Conservation (phyloP, 768 basidiomycete species). For the Lactifluus echinatus region DNA sequence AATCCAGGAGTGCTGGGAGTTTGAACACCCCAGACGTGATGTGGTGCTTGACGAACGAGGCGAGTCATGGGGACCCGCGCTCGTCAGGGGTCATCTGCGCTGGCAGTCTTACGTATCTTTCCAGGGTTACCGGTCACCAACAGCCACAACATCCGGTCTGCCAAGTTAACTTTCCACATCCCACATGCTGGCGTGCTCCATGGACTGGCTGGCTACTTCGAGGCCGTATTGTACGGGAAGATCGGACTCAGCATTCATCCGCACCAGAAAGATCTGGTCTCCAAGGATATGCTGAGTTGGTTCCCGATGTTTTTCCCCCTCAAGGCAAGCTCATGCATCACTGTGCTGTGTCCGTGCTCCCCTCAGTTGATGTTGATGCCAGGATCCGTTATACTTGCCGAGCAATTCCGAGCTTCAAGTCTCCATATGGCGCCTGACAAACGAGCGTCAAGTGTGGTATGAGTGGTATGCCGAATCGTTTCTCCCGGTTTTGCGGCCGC, state of each 20-base stretch:
- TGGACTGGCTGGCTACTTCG: conserved; percentile 95
- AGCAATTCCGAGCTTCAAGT: conserved; percentile 88
- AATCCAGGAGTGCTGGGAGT: conserved; percentile 96
- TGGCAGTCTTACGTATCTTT: neutral
- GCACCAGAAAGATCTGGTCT: conserved; percentile 71
- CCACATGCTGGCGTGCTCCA: conserved; percentile 92
- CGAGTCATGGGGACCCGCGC: conserved; percentile 25
- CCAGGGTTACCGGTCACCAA: conserved; percentile 88
- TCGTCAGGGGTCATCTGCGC: neutral
- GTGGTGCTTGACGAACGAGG: conserved; percentile 65
- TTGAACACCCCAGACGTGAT: conserved; percentile 86
- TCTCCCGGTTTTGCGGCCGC: conserved; percentile 47
- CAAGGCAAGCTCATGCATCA: conserved; percentile 43
- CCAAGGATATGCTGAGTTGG: conserved; percentile 98
- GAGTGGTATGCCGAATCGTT: conserved; percentile 98
- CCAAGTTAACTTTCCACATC: conserved; percentile 81
- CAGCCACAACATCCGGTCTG: conserved; percentile 87
- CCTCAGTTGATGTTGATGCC: conserved; percentile 2
- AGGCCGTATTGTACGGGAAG: conserved; percentile 85
- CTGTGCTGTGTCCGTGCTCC: neutral
- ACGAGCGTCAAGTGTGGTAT: conserved; percentile 90
- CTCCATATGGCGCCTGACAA: conserved; percentile 89
- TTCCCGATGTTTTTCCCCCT: conserved; percentile 97
- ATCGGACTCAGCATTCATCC: conserved; percentile 93
- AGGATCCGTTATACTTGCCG: conserved; percentile 94